Evolutionary conservation across 2,329 filamentous ascomycete species (phyloP).

Genomic region (Exophiala xenobiotica): DNA sequence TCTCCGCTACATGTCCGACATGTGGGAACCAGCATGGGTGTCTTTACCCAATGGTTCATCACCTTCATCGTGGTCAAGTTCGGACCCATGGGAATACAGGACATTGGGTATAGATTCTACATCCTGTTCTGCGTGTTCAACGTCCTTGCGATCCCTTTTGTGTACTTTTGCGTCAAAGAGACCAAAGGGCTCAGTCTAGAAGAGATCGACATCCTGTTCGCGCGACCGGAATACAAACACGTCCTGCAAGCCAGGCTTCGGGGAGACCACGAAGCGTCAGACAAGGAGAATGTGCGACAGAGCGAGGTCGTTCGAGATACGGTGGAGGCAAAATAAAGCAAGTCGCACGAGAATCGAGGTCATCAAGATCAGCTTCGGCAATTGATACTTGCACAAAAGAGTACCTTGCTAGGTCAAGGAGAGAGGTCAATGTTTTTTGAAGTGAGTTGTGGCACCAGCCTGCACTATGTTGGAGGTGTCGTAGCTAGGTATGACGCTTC

Average conservation of each 20-base stretch:
- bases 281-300: slow-evolving; percentile 7
- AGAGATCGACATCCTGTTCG: slow-evolving; percentile 58
- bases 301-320: slow-evolving; percentile 6
- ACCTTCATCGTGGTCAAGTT: slow-evolving; percentile 27
- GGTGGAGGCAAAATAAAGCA: slow-evolving; percentile 9
- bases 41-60: slow-evolving; percentile 48
- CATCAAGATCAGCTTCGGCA: no score
- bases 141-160: slow-evolving; percentile 49
- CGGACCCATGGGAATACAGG: slow-evolving; percentile 19
- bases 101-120: slow-evolving; percentile 50
- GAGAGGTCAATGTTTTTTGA: no score
- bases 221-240: slow-evolving; percentile 20
- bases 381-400: no score
- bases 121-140: slow-evolving; percentile 46
- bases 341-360: neutral
- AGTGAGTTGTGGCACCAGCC: no score
- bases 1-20: slow-evolving; percentile 51
- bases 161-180: slow-evolving; percentile 56
- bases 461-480: no score
- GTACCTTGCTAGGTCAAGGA: no score
- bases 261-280: slow-evolving; percentile 13
- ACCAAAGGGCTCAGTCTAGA: slow-evolving; percentile 55
- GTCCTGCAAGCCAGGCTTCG: slow-evolving; percentile 18
- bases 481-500: no score
- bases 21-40: slow-evolving; percentile 52